Base-by-base conservation (phyloP, 2,329 filamentous ascomycete genomes). In the Alternaria longipes region DNA sequence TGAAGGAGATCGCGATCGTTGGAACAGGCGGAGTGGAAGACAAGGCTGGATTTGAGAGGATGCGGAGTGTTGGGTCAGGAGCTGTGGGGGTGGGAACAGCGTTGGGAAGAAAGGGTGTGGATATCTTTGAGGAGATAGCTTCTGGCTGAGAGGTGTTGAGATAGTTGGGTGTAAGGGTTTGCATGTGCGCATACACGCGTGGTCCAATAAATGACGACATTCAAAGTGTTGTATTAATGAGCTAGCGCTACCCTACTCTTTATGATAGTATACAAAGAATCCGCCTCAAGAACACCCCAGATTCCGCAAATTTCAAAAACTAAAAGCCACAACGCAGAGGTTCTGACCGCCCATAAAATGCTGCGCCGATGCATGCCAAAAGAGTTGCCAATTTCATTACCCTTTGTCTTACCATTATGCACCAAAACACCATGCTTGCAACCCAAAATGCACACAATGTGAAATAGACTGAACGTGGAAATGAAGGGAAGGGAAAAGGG, bases 1-100 rank as follows among this genome's bases (percentile, higher is more conserved):
- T 92, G 49, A 76, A 76, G 9, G 80, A 84, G n/a, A 81, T 94
- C 24, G 80, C 81, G 16, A 82, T 94, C 30, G 87, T 94, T 56
- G 91, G 91, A 0, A 85, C 91, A 0, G 91, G 91, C 1, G 91
- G 91, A 2, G 91, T 94, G 1, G 80, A 84, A 24, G 89, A 93
- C 73, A 80, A 78, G 0, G 82, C 78, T 3, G 90, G 89, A 1
- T 92, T 84, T 67, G 77, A 79, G 57, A 83, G 91, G 64, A 93
- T 93, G 45, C 83, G 81, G 65, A 79, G 77, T 7, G 91, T 87
- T 0, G 91, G 91, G 0, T 91, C 91, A 0, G 81, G 72, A 22
- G 87, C 86, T 0, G 90, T 93, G 0, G 91, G 85, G 0, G 84
- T 77, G 5, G 91, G 87, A 0, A 93, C 90, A 3, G 90, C 86